These are phyloP conservation scores for Blastobotrys proliferans DNA, from an alignment of 1,139 yeast genomes.

Conservation along the genomic window DNA sequence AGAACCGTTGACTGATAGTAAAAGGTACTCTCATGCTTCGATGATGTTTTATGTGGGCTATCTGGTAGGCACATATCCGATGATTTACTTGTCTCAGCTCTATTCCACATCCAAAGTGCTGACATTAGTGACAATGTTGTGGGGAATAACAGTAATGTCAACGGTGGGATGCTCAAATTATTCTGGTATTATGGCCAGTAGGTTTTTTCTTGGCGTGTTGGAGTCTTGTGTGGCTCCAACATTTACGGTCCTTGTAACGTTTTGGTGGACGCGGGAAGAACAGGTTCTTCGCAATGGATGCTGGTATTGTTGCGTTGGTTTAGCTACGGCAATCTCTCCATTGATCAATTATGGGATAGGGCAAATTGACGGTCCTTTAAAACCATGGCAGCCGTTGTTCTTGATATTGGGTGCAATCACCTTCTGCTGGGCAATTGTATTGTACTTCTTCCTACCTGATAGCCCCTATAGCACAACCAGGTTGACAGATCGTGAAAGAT, in stretches of 20 bases:
- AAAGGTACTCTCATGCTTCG: slow-evolving; percentile 45
- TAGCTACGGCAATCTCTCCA: slow-evolving; percentile 7
- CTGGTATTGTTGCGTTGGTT: slow-evolving; percentile 12
- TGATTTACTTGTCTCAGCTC: slow-evolving; percentile 45
- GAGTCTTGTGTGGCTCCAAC: slow-evolving; percentile 18
- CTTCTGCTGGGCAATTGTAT: slow-evolving; percentile 37
- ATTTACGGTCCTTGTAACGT: slow-evolving; percentile 16
- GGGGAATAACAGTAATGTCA: slow-evolving; percentile 14
- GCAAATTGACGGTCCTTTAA: slow-evolving; percentile 9
- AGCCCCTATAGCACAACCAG: slow-evolving; percentile 50
- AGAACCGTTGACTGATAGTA: slow-evolving; percentile 33
- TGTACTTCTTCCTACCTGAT: slow-evolving; percentile 51
- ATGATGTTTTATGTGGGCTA: slow-evolving; percentile 46
- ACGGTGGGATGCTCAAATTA: slow-evolving; percentile 13
- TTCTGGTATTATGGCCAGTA: slow-evolving; percentile 14
- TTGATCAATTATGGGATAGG: slow-evolving; percentile 12
- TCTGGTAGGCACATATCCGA: slow-evolving; percentile 42
- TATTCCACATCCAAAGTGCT: slow-evolving; percentile 45
- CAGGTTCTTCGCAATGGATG: slow-evolving; percentile 13
- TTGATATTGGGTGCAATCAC: slow-evolving; percentile 11
- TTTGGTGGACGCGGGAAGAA: slow-evolving; percentile 17
- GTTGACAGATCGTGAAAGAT: slow-evolving; percentile 35
- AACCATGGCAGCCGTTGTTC: slow-evolving; percentile 17
- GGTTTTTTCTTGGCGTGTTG: slow-evolving; percentile 16
- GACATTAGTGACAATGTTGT: slow-evolving; percentile 8